Percentiles rank a stretch among this genome's conserved stretches.
Conservation (phyloP, 2,329 filamentous ascomycete species). For the Fusarium robinianum region DNA sequence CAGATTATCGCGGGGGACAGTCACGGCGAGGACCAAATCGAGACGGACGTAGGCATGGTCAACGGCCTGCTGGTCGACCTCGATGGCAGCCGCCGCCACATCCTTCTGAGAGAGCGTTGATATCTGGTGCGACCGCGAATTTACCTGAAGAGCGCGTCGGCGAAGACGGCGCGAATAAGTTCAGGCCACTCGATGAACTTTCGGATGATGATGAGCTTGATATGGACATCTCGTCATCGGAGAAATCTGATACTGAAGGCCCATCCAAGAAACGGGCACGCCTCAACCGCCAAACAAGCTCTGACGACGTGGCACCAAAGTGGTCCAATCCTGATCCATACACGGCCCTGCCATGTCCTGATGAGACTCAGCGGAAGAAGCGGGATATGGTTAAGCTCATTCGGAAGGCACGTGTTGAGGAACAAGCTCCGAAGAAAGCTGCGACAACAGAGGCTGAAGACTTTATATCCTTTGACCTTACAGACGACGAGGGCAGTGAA, state of each 20-base stretch:
- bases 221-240: slow-evolving; percentile 62
- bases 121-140: slow-evolving; percentile 49
- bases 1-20: slow-evolving; percentile 21
- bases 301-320: slow-evolving; percentile 63
- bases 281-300: slow-evolving; percentile 36
- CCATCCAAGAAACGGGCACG: slow-evolving; percentile 46
- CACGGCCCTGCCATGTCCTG: slow-evolving; percentile 79
- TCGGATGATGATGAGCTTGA: slow-evolving; percentile 67
- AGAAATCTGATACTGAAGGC: slow-evolving; percentile 42
- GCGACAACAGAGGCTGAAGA: slow-evolving; percentile 69
- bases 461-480: slow-evolving; percentile 85
- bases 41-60: slow-evolving; percentile 33
- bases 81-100: slow-evolving; percentile 46
- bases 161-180: slow-evolving; percentile 55
- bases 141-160: slow-evolving; percentile 53
- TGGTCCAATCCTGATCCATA: slow-evolving; percentile 98
- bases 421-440: slow-evolving; percentile 51
- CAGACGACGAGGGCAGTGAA: slow-evolving; percentile 51
- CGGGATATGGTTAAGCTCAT: slow-evolving; percentile 90
- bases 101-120: slow-evolving; percentile 55
- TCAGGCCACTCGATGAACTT: slow-evolving; percentile 59
- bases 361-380: slow-evolving; percentile 74
- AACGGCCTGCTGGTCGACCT: slow-evolving; percentile 36
- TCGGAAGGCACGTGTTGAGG: slow-evolving; percentile 78
- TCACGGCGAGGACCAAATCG: slow-evolving; percentile 30